A percentile compares a stretch with the other conserved stretches of the same genome.
These are phyloP conservation scores for Epichloe amarillans DNA, from an alignment of 2,329 filamentous ascomycete genomes.

Conservation along the genomic window DNA sequence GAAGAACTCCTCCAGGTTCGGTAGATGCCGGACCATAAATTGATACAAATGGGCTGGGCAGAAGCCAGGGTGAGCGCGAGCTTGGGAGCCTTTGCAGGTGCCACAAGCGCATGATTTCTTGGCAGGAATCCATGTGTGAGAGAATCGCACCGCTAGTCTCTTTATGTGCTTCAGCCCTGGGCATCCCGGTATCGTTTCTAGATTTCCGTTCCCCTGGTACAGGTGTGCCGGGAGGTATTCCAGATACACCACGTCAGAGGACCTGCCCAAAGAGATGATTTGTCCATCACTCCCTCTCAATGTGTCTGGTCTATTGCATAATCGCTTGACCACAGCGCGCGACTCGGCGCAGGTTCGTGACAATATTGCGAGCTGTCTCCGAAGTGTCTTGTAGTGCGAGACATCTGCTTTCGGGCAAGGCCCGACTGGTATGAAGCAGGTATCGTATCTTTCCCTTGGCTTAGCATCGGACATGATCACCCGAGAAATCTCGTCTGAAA, in stretches of 20 bases:
- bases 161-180: constrained; percentile 20
- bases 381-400: constrained; percentile 18
- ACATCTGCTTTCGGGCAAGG: constrained; percentile 15
- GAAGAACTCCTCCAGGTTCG: constrained; percentile 29
- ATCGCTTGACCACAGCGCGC: constrained; percentile 8
- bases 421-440: constrained; percentile 12
- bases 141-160: constrained; percentile 29
- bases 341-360: constrained; percentile 17
- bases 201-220: constrained; percentile 15
- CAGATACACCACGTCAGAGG: constrained; percentile 19
- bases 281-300: constrained; percentile 15
- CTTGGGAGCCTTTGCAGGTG: constrained; percentile 21
- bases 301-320: constrained; percentile 10
- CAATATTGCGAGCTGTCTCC: constrained; percentile 15
- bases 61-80: constrained; percentile 12
- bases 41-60: constrained; percentile 30
- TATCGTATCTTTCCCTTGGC: constrained; percentile 7
- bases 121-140: constrained; percentile 26
- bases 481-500: constrained; percentile 11
- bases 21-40: constrained; percentile 27
- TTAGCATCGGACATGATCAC: constrained; percentile 14
- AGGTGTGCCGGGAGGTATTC: constrained; percentile 20
- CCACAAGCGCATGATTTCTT: constrained; percentile 15
- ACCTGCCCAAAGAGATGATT: constrained; percentile 17
- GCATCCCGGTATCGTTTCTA: constrained; percentile 16